These are phyloP conservation scores for Raddia distichophylla DNA, from an alignment of 176 grass and related monocot species.

Conservation along the genomic window DNA sequence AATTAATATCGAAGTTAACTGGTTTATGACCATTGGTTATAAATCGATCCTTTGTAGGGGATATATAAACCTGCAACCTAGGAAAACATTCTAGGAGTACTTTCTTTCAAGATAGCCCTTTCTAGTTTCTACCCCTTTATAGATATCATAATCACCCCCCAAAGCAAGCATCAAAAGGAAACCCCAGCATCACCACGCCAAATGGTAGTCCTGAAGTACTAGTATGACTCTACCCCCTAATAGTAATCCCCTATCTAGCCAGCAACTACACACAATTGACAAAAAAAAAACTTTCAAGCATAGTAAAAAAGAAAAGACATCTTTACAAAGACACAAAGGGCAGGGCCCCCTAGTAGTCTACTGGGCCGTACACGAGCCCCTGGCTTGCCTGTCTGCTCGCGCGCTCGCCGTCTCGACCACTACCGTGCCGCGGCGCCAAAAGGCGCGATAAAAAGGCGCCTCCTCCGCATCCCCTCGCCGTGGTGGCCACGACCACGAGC, in stretches of 20 bases:
- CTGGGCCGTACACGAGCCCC: constrained; percentile 71
- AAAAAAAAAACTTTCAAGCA: neutral
- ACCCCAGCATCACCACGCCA: neutral
- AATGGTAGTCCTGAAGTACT: constrained; percentile 10
- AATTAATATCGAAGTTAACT: neutral
- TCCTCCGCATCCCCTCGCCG: constrained; percentile 37
- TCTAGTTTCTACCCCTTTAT: neutral
- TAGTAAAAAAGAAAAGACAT: constrained; percentile 1
- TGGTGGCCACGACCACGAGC: constrained; percentile 38
- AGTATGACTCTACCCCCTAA: neutral
- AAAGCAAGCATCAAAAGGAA: neutral
- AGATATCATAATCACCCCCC: neutral
- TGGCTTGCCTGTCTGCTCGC: neutral
- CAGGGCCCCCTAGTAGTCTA: neutral
- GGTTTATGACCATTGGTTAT: neutral
- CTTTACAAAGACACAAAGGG: constrained; percentile 30
- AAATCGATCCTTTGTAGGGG: neutral
- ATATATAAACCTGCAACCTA: neutral
- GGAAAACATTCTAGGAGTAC: neutral
- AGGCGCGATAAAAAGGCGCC: constrained; percentile 55
- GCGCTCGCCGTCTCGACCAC: constrained; percentile 51
- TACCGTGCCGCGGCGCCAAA: constrained; percentile 45
- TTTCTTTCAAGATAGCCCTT: neutral
- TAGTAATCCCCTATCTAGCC: neutral
- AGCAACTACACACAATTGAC: neutral